Percentiles rank a stretch among this genome's conserved stretches.
phyloP scores from a whole-genome alignment of 176 grass and related monocot species.

The sorghum (Sorghum bicolor) region Sorghum_bicolor_NCBIv3 NC_012870.2:15819501-15820000 shows the following conservation, averaged over 20 bases:
- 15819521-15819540: conserved; percentile 22
- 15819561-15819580: conserved; percentile 39
- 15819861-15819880: neutral
- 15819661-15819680: neutral
- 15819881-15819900: too few relatives aligned
- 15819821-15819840: conserved; percentile 28
- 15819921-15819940: too few relatives aligned
- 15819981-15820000: too few relatives aligned
- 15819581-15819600: conserved; percentile 37
- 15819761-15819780: neutral
- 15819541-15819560: conserved; percentile 15
- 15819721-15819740: neutral
- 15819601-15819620: conserved; percentile 1
- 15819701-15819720: neutral
- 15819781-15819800: neutral
- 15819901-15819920: too few relatives aligned
- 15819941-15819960: too few relatives aligned
- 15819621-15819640: neutral
- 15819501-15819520: conserved; percentile 34
- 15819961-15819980: too few relatives aligned
- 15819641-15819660: conserved; percentile 18
- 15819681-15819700: neutral
- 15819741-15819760: neutral
- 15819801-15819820: conserved; percentile 3
- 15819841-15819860: neutral